phyloP scores from a whole-genome alignment of 768 basidiomycete genomes.

The Tricholoma furcatifolium region DNA sequence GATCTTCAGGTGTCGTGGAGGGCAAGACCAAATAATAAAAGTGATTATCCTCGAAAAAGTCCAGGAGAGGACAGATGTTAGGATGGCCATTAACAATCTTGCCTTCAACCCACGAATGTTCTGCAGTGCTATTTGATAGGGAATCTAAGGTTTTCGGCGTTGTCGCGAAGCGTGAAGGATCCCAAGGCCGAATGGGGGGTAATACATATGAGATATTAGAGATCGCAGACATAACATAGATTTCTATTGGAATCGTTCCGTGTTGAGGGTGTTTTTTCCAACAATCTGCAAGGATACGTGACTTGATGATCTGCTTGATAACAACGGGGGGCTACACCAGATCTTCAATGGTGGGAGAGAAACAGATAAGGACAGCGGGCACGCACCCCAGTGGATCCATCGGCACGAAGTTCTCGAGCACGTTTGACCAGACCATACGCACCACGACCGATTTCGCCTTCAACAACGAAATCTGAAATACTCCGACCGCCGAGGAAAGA shows the following conservation, averaged over 20 bases:
- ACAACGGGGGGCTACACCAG: constrained; percentile 74
- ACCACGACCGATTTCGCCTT: constrained; percentile 87
- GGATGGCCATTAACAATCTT: constrained; percentile 85
- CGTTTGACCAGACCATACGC: constrained; percentile 96
- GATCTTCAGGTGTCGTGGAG: constrained; percentile 61
- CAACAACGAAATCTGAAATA: constrained; percentile 84
- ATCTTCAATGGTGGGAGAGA: constrained; percentile 17
- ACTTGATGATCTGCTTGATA: constrained; percentile 98
- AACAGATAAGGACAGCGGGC: constrained; percentile 12
- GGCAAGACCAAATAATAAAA: constrained; percentile 95
- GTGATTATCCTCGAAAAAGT: constrained; percentile 96
- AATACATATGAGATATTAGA: constrained; percentile 79
- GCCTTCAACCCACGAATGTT: constrained; percentile 64
- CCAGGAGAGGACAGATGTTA: constrained; percentile 90
- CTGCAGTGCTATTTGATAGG: constrained; percentile 8
- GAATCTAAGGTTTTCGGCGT: constrained; percentile 14
- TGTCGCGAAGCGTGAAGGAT: constrained; percentile 56
- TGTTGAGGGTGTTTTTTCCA: constrained; percentile 97
- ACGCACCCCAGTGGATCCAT: constrained; percentile 84
- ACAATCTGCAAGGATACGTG: constrained; percentile 96
- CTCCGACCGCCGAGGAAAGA: constrained; percentile 61
- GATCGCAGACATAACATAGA: constrained; percentile 89
- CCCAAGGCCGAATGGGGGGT: constrained; percentile 81
- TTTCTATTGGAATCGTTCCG: constrained; percentile 98
- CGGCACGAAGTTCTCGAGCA: constrained; percentile 71